Conservation (phyloP, 768 basidiomycete genomes). For the Leccinum subgranulosum region DNA sequence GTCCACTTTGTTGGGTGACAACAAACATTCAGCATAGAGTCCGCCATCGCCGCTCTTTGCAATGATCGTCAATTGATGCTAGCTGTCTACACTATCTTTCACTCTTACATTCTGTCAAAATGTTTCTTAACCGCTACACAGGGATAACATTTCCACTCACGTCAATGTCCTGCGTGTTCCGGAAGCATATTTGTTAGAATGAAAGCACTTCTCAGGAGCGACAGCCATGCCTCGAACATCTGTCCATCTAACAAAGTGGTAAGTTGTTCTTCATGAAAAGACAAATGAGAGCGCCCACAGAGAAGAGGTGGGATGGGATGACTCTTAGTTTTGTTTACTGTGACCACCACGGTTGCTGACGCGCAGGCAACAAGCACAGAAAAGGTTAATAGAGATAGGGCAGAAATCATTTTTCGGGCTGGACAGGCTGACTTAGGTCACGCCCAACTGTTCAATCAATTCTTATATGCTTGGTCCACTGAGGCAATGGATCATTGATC, state of each 20-base stretch:
- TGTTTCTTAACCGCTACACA: neutral
- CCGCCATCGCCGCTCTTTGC: constrained; percentile 61
- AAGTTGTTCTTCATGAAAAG: neutral
- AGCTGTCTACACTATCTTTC: neutral
- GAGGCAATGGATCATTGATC: neutral
- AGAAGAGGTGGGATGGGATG: constrained; percentile 50
- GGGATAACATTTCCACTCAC: constrained; percentile 32
- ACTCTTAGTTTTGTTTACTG: constrained; percentile 44
- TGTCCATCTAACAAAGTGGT: constrained; percentile 39
- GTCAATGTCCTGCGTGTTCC: constrained; percentile 48
- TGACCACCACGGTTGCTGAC: constrained; percentile 31
- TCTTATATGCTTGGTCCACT: neutral
- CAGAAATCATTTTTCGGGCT: neutral
- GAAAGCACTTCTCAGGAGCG: neutral
- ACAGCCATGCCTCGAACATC: constrained; percentile 52
- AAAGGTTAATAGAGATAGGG: neutral
- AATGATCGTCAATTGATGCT: constrained; percentile 12
- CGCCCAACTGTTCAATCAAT: neutral
- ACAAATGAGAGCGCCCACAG: constrained; percentile 36
- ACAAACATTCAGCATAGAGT: constrained; percentile 55
- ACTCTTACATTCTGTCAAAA: constrained; percentile 33
- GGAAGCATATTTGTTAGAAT: neutral
- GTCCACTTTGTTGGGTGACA: neutral
- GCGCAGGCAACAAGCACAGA: neutral
- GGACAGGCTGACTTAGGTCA: too few species aligned